Percentiles rank a stretch among this genome's conserved stretches.
These are phyloP conservation scores for Amanita muscaria DNA, from an alignment of 768 basidiomycete genomes.

Conservation along the genomic window DNA sequence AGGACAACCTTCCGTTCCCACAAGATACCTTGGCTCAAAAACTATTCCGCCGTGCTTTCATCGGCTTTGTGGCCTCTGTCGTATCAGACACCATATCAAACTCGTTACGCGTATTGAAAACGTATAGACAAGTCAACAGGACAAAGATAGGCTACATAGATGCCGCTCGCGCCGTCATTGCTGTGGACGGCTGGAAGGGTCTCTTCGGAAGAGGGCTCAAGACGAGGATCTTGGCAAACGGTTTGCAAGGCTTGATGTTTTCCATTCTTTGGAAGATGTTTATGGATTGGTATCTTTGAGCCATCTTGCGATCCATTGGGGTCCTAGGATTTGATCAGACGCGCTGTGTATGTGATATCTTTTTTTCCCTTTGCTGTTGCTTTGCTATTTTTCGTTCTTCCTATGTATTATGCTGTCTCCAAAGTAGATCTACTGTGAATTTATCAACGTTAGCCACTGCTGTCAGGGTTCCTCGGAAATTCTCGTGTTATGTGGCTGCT, in stretches of 20 bases:
- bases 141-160: constrained; percentile 69
- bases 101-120: constrained; percentile 88
- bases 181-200: constrained; percentile 65
- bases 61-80: constrained; percentile 84
- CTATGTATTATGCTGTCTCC: too few relatives aligned
- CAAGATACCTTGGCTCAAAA: constrained; percentile 44
- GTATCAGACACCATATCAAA: constrained; percentile 83
- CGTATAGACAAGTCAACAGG: constrained; percentile 88
- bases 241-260: constrained; percentile 88
- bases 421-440: too few relatives aligned
- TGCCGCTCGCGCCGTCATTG: constrained; percentile 71
- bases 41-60: constrained; percentile 76
- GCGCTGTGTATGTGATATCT: too few relatives aligned
- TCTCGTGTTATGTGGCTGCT: too few relatives aligned
- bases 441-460: too few relatives aligned
- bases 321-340: too few relatives aligned
- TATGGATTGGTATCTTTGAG: constrained; percentile 79
- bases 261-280: constrained; percentile 88
- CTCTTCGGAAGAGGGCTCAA: constrained; percentile 86
- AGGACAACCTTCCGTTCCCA: constrained; percentile 49
- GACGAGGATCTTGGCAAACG: constrained; percentile 85
- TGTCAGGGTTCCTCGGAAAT: too few relatives aligned
- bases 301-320: too few relatives aligned
- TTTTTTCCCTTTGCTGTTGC: too few relatives aligned
- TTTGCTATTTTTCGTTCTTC: too few relatives aligned